These are phyloP conservation scores for Hirsutella minnesotensis DNA, from an alignment of 2,329 filamentous ascomycete species.

Conservation along the genomic window DNA sequence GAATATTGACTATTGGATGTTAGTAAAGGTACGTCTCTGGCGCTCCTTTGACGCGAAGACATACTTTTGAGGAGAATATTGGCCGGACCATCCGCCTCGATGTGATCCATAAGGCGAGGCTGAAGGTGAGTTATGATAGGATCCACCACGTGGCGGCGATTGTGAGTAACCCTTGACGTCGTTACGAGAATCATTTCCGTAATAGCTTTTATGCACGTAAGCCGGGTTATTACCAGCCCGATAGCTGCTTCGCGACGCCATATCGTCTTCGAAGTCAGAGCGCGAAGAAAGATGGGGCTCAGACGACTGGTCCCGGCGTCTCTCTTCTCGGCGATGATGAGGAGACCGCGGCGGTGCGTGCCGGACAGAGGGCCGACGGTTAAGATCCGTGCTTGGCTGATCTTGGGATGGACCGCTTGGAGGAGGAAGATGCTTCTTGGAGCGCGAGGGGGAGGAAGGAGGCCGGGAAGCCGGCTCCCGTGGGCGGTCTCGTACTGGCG, in stretches of 20 bases:
- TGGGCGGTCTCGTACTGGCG: constrained; percentile 3
- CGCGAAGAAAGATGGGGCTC: constrained; percentile 29
- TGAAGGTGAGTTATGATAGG: constrained; percentile 32
- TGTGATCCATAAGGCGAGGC: constrained; percentile 29
- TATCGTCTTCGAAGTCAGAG: constrained; percentile 39
- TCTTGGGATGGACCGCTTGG: constrained; percentile 8
- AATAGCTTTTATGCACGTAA: constrained; percentile 24
- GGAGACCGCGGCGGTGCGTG: constrained; percentile 16
- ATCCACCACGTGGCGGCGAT: constrained; percentile 29
- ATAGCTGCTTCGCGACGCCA: constrained; percentile 30
- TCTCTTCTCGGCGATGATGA: constrained; percentile 13
- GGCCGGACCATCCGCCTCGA: constrained; percentile 26
- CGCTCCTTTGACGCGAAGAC: constrained; percentile 10
- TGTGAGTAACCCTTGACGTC: constrained; percentile 26
- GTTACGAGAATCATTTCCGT: constrained; percentile 18
- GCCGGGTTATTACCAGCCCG: constrained; percentile 28
- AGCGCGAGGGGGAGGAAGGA: constrained; percentile 12
- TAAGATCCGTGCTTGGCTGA: constrained; percentile 6
- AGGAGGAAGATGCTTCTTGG: constrained; percentile 4
- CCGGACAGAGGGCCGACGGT: constrained; percentile 11
- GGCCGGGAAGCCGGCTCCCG: constrained; percentile 3
- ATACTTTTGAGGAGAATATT: constrained; percentile 29
- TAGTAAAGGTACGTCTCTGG: no score
- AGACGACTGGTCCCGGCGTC: constrained; percentile 15
- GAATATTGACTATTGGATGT: constrained; percentile 57